Percentiles rank a stretch among this genome's conserved stretches.
phyloP scores from a whole-genome alignment of 306 rosid species.

The Morella rubra region DNA sequence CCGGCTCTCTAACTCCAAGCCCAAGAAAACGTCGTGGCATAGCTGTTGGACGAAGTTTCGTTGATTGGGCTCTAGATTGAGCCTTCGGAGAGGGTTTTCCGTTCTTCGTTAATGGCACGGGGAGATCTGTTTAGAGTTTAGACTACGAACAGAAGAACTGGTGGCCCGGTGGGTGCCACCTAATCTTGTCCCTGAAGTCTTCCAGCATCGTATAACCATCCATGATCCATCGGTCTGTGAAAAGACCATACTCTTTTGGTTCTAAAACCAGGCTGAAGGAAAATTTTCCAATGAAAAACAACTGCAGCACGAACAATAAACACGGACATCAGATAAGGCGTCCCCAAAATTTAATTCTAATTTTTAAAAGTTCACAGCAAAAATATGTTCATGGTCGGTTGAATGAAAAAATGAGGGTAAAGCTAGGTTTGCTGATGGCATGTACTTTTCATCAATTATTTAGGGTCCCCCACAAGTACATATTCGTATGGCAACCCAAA shows the following conservation, averaged over 20 bases:
- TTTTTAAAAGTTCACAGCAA: too few species aligned
- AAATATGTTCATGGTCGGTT: too few species aligned
- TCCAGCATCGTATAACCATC: too few species aligned
- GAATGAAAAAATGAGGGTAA: background rate
- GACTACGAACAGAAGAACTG: too few species aligned
- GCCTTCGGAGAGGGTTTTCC: background rate
- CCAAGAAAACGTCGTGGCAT: background rate
- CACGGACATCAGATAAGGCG: background rate
- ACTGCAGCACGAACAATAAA: slow-evolving; percentile 1
- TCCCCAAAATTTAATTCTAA: too few species aligned
- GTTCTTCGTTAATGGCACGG: too few species aligned
- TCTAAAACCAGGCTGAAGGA: background rate
- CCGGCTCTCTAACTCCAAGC: background rate
- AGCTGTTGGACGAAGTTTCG: background rate
- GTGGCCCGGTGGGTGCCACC: too few species aligned
- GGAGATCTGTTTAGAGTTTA: too few species aligned
- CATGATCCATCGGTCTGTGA: slow-evolving; percentile 1
- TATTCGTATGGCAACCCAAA: background rate
- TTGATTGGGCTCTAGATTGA: background rate
- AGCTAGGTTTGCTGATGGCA: background rate
- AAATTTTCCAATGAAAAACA: slow-evolving; percentile 13
- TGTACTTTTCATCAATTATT: too few species aligned
- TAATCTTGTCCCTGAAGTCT: too few species aligned
- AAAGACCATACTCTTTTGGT: slow-evolving; percentile 11
- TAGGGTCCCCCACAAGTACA: background rate